These are phyloP conservation scores for Colletotrichum kahawae DNA, from an alignment of 2,329 filamentous ascomycete genomes.

Conservation along the genomic window DNA sequence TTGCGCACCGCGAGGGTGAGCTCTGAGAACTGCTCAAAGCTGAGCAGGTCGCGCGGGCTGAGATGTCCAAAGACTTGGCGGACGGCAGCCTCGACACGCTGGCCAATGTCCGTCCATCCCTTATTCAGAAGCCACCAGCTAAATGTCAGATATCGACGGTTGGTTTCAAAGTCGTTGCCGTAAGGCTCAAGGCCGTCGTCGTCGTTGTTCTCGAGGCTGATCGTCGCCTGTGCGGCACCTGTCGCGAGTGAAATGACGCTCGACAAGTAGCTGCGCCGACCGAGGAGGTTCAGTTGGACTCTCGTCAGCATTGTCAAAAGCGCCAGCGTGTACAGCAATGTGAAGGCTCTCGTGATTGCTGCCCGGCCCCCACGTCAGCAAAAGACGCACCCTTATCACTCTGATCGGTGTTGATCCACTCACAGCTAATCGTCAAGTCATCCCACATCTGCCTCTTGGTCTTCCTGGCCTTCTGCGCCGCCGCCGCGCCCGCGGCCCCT, in stretches of 20 bases:
- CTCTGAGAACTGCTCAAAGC: slow-evolving; percentile 78
- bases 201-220: slow-evolving; percentile 91
- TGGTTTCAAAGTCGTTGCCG: slow-evolving; percentile 94
- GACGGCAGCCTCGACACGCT: slow-evolving; percentile 83
- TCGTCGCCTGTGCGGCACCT: slow-evolving; percentile 74
- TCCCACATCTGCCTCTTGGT: slow-evolving; percentile 96
- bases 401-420: slow-evolving; percentile 36
- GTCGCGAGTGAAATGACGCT: slow-evolving; percentile 92
- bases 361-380: slow-evolving; percentile 4
- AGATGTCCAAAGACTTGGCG: slow-evolving; percentile 87
- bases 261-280: slow-evolving; percentile 92
- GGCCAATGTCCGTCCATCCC: slow-evolving; percentile 84
- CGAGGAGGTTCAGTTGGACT: slow-evolving; percentile 95
- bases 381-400: not conserved
- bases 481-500: slow-evolving; percentile 10
- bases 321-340: slow-evolving; percentile 87
- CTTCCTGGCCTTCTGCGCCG: slow-evolving; percentile 63
- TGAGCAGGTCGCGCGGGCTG: slow-evolving; percentile 87
- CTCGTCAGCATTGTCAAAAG: slow-evolving; percentile 91
- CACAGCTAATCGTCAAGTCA: slow-evolving; percentile 94
- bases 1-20: slow-evolving; percentile 84
- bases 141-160: slow-evolving; percentile 92
- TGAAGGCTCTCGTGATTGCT: slow-evolving; percentile 92
- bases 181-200: slow-evolving; percentile 84
- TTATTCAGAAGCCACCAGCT: slow-evolving; percentile 97